These are phyloP conservation scores for Rhododendron kiyosumense DNA, from an alignment of 148 eudicot genomes.

Conservation along the genomic window DNA sequence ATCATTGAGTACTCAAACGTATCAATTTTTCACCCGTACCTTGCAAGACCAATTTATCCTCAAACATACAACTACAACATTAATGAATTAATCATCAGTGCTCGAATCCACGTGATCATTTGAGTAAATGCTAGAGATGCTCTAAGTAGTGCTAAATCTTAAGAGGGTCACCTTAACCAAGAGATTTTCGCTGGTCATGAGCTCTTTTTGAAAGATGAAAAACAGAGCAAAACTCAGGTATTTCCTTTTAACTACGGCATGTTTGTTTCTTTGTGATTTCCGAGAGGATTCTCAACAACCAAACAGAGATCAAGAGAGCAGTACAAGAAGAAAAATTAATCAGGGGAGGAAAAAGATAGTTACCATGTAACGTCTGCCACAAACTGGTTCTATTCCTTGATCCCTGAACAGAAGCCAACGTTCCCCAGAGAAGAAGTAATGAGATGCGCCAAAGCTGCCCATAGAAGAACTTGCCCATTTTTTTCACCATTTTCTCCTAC, in stretches of 20 bases:
- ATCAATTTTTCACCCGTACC: too few species aligned
- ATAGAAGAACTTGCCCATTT: not conserved
- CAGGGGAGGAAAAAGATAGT: not conserved
- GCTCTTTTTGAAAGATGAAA: too few species aligned
- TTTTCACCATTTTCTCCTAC: not conserved
- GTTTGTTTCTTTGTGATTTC: not conserved
- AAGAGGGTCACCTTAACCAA: too few species aligned
- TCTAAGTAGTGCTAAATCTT: too few species aligned
- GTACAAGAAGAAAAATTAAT: not conserved
- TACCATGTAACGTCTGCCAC: conserved; percentile 38
- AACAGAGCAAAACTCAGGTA: too few species aligned
- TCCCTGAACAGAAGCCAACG: conserved; percentile 24
- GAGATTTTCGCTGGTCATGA: too few species aligned
- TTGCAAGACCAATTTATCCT: too few species aligned
- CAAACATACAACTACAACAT: too few species aligned
- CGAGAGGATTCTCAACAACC: not conserved
- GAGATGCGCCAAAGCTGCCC: not conserved
- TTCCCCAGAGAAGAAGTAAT: conserved; percentile 10
- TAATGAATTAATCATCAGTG: too few species aligned
- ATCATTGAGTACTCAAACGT: too few species aligned
- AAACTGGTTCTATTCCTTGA: conserved; percentile 5
- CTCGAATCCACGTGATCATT: too few species aligned
- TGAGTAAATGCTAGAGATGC: too few species aligned
- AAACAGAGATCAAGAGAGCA: not conserved
- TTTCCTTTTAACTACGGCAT: not conserved